Base-by-base conservation (phyloP, 495 filamentous ascomycete species). In the Tuber melanosporum region DNA sequence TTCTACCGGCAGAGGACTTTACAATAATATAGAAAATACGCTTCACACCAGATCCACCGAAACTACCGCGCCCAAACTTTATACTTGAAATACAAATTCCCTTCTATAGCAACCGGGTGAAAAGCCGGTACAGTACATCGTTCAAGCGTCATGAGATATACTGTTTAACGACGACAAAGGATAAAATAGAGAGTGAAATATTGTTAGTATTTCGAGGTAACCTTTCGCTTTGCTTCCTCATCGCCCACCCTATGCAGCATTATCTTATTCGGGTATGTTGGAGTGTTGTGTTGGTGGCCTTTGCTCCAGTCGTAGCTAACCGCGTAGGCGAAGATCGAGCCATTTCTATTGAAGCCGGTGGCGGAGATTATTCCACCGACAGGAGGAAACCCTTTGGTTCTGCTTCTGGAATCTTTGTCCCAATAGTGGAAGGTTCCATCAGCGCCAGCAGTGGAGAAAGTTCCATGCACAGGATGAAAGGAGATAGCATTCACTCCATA, bases 291-390 rank as follows among this genome's bases (percentile, higher is more conserved):
- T 12, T 88, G 86, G 84, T 93, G 95, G 17, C 94, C 94, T 85
- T 96, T 96, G 83, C 91, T 92, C 94, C 94, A 98, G 86, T 98
- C 94, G 81, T 98, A 98, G 81, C 92, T 94, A 44, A 96, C 89
- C 9, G 94, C 91, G 82, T 97, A 98, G 26, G 93, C 94, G 82
- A 97, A 96, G 79, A 95, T 92, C 79, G 86, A 89, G 71, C 94
- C 94, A 73, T 85, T 89, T 71, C 88, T 85, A 83, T 92, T 92
- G 87, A 97, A 98, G 10, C 87, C 89, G 15, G 91, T 92, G 49
- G 91, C 89, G 19, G 91, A 89, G 84, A 98, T 94, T 71, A 91
- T 91, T 9, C 91, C 93, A 32, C 92, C 92, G 20, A 93, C 92
- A 49, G 90, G 88, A n/a, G 94, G 93, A 82, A 95, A 97, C 20